A percentile compares a stretch with the other conserved stretches of the same genome.
Conservation (phyloP, 2,329 filamentous ascomycete species). For the Lachnellula cervina region DNA sequence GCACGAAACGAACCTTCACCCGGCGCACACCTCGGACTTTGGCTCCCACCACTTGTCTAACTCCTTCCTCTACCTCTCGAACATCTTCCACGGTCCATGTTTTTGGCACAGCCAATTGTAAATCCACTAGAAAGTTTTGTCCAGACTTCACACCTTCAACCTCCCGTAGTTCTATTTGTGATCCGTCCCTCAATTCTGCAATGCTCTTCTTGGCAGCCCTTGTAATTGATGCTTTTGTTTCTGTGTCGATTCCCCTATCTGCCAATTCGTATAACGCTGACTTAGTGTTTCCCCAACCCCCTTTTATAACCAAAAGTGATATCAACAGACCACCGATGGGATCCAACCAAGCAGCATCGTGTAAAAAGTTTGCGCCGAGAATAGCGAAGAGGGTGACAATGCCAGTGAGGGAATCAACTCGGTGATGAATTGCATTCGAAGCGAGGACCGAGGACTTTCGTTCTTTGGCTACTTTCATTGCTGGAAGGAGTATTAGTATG, state of each 20-base stretch:
- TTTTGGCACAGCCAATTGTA: constrained; percentile 77
- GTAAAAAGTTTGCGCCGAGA: constrained; percentile 79
- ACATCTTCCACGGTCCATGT: constrained; percentile 71
- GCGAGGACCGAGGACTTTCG: constrained; percentile 94
- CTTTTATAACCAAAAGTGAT: constrained; percentile 87
- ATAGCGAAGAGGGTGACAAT: constrained; percentile 90
- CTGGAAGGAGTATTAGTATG: constrained; percentile 41
- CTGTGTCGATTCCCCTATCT: constrained; percentile 83
- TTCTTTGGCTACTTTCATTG: constrained; percentile 91
- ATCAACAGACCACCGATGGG: constrained; percentile 90
- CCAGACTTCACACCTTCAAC: constrained; percentile 91
- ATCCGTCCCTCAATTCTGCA: constrained; percentile 45
- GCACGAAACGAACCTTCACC: constrained; percentile 78
- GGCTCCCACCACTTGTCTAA: constrained; percentile 67
- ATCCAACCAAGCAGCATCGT: constrained; percentile 86
- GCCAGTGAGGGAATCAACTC: constrained; percentile 90
- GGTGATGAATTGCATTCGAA: constrained; percentile 94
- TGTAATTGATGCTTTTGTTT: constrained; percentile 69
- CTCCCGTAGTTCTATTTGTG: constrained; percentile 65
- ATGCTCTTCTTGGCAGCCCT: constrained; percentile 60
- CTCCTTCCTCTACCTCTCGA: constrained; percentile 63
- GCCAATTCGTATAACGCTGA: constrained; percentile 81
- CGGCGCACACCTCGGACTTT: constrained; percentile 80
- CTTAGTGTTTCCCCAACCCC: constrained; percentile 80
- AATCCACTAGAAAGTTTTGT: constrained; percentile 90